Conservation (phyloP, 2,329 filamentous ascomycete genomes). For the Hirsutella rhossiliensis region DNA sequence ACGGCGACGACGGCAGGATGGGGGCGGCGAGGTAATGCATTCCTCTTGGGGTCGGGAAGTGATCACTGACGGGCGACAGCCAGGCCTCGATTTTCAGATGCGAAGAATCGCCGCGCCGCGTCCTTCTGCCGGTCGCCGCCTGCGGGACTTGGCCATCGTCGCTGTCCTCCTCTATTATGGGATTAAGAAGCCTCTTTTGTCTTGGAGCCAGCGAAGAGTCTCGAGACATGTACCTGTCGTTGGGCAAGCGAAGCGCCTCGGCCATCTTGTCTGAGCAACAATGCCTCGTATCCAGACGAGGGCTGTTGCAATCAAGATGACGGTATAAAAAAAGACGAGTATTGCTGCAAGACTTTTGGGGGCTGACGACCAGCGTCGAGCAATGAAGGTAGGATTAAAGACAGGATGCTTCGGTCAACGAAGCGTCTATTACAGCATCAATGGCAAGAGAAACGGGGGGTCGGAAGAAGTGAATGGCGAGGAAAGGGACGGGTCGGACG, state of each 20-base stretch:
- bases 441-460: slow-evolving; percentile 9
- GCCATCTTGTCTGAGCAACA: slow-evolving; percentile 31
- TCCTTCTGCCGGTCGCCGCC: slow-evolving; percentile 2
- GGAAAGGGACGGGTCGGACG: slow-evolving; percentile 14
- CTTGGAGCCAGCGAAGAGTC: slow-evolving; percentile 46
- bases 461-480: slow-evolving; percentile 19
- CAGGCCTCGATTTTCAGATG: slow-evolving; percentile 43
- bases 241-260: slow-evolving; percentile 16
- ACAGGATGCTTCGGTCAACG: slow-evolving; percentile 33
- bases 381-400: slow-evolving; percentile 16
- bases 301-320: neutral
- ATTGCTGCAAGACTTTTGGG: slow-evolving; percentile 4
- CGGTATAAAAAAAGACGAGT: neutral
- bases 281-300: slow-evolving; percentile 17
- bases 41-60: slow-evolving; percentile 64
- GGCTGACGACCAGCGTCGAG: slow-evolving; percentile 25
- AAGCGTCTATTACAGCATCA: slow-evolving; percentile 21
- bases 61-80: slow-evolving; percentile 46
- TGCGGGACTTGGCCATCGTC: slow-evolving; percentile 19
- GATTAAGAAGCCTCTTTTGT: slow-evolving; percentile 44
- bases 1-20: slow-evolving; percentile 49
- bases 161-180: slow-evolving; percentile 48
- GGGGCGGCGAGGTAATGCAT: slow-evolving; percentile 52
- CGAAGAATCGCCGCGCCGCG: slow-evolving; percentile 18
- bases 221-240: slow-evolving; percentile 27